Conservation (phyloP, 805 yeast genomes). For the Candida pseudofarinosa region DNA sequence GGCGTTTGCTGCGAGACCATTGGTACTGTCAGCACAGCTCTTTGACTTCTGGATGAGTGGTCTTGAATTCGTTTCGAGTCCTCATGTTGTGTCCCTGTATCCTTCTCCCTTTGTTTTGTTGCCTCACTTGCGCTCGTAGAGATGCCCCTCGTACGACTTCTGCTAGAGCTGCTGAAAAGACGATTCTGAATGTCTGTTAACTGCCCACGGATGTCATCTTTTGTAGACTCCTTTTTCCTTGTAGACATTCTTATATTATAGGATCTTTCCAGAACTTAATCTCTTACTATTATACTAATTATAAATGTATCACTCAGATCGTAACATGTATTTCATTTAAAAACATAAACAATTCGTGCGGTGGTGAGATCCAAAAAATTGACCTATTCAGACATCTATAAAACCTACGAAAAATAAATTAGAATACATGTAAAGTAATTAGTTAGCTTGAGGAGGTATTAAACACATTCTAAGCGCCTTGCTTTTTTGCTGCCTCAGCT, state of each 20-base stretch:
- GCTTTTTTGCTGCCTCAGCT: constrained; percentile 3
- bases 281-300: neutral
- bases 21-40: constrained; percentile 6
- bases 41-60: constrained; percentile 1
- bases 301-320: neutral
- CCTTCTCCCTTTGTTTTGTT: neutral
- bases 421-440: no score
- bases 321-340: neutral
- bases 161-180: constrained; percentile 19
- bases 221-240: constrained; percentile 6
- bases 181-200: constrained; percentile 35
- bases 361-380: constrained; percentile 1
- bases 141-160: constrained; percentile 6
- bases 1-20: constrained; percentile 21
- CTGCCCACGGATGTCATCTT: constrained; percentile 34
- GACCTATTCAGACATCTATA: no score
- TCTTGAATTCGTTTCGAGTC: neutral
- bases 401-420: no score
- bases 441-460: no score
- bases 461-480: no score
- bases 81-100: neutral
- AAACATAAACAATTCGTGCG: constrained; percentile 3
- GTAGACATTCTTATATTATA: constrained; percentile 4
- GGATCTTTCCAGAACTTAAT: neutral
- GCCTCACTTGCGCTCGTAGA: constrained; percentile 7